phyloP scores from a whole-genome alignment of 2,329 filamentous ascomycete species.

The Lasiodiplodia theobromae region DNA sequence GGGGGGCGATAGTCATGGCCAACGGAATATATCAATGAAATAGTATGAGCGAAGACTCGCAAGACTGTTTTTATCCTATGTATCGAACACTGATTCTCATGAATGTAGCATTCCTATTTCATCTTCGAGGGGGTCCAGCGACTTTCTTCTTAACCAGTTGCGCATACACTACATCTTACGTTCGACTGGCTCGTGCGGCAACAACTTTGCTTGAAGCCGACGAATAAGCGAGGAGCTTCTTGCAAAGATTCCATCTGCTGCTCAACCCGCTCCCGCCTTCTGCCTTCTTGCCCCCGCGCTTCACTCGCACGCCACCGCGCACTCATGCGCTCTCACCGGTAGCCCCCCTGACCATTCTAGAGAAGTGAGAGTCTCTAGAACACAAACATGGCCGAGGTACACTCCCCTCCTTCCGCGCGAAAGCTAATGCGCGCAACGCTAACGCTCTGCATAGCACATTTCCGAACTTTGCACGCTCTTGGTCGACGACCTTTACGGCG shows the following conservation, averaged over 20 bases:
- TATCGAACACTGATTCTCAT: neutral
- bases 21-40: neutral
- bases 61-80: too few species aligned
- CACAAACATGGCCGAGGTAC: slow-evolving; percentile 25
- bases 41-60: neutral
- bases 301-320: slow-evolving; percentile 15
- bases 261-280: slow-evolving; percentile 7
- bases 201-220: slow-evolving; percentile 10
- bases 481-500: slow-evolving; percentile 87
- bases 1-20: neutral
- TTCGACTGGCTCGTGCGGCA: neutral
- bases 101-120: too few species aligned
- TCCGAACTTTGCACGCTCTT: slow-evolving; percentile 90
- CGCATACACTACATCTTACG: neutral
- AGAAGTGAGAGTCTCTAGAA: slow-evolving; percentile 32
- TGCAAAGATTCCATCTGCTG: slow-evolving; percentile 21
- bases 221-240: slow-evolving; percentile 4
- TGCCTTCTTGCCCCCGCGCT: slow-evolving; percentile 11
- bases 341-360: slow-evolving; percentile 26
- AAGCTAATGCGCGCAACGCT: neutral
- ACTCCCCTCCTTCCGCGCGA: neutral
- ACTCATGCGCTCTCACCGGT: slow-evolving; percentile 26
- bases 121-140: neutral
- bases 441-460: slow-evolving; percentile 66
- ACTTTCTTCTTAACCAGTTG: neutral